Evolutionary conservation across 2,329 filamentous ascomycete genomes (phyloP).

Genomic region (Penicillium sp.): DNA sequence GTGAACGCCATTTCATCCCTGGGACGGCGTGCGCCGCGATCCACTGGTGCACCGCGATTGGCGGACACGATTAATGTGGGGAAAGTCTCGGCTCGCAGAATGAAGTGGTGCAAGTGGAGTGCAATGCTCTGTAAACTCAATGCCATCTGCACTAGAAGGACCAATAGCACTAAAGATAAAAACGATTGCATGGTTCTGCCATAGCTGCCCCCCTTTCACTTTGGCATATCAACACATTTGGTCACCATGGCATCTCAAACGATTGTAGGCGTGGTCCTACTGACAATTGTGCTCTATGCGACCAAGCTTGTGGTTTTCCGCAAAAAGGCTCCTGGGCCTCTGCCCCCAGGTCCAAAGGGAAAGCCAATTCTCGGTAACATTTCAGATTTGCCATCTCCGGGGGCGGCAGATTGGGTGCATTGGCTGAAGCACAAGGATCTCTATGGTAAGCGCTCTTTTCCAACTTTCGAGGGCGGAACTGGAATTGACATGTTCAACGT

Average conservation of each 20-base stretch:
- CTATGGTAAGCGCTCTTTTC: constrained; percentile 29
- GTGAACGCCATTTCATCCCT: not conserved
- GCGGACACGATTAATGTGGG: not conserved
- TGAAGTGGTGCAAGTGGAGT: not conserved
- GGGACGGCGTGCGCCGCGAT: not conserved
- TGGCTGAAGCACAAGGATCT: constrained; percentile 47
- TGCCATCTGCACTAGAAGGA: not conserved
- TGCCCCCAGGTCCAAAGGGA: constrained; percentile 54
- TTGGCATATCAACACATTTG: not conserved
- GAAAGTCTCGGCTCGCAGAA: not conserved
- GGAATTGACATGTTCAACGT: not conserved
- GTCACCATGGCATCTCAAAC: not conserved
- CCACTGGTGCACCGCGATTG: not conserved
- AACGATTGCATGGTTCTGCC: not conserved
- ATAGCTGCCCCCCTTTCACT: not conserved
- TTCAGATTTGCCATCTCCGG: constrained; percentile 46
- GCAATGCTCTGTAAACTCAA: not conserved
- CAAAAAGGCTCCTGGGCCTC: not conserved
- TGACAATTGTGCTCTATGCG: not conserved
- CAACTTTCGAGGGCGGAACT: not conserved
- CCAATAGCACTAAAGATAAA: not conserved
- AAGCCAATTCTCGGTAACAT: constrained; percentile 54
- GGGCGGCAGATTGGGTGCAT: constrained; percentile 42
- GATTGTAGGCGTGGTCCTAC: not conserved
- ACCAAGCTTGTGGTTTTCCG: not conserved